These are phyloP conservation scores for Saccharomycodes ludwigii DNA, from an alignment of 805 yeast species.

Conservation along the genomic window DNA sequence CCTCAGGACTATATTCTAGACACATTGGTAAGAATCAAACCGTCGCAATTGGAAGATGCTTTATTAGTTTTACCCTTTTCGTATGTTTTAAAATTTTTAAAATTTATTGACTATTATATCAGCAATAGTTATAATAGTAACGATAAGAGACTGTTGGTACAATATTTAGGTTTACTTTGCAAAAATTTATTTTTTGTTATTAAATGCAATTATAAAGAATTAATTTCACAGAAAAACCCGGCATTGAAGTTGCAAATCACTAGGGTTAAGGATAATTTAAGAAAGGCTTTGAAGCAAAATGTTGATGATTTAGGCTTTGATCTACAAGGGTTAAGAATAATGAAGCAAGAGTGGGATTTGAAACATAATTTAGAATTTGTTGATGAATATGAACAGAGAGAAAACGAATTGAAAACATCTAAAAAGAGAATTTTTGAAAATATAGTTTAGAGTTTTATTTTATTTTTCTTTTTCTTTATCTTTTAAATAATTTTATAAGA, in stretches of 20 bases:
- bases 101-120: constrained; percentile 70
- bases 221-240: constrained; percentile 57
- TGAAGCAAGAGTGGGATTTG: constrained; percentile 68
- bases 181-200: constrained; percentile 67
- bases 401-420: constrained; percentile 40
- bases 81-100: constrained; percentile 56
- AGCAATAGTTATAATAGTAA: too few relatives aligned
- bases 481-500: too few relatives aligned
- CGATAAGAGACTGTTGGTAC: constrained; percentile 31
- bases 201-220: constrained; percentile 63
- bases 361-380: constrained; percentile 62
- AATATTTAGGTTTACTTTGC: constrained; percentile 53
- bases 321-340: constrained; percentile 64
- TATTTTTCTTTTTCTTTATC: background rate
- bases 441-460: constrained; percentile 14
- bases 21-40: constrained; percentile 53
- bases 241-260: constrained; percentile 50
- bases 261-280: constrained; percentile 48
- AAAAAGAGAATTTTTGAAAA: constrained; percentile 69
- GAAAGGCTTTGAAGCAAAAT: constrained; percentile 40
- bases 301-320: constrained; percentile 67
- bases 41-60: constrained; percentile 88
- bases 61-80: constrained; percentile 84
- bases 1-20: constrained; percentile 76
- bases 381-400: constrained; percentile 38